Base-by-base conservation (phyloP, 768 basidiomycete genomes). In the Neoboletus brunneissimus region DNA sequence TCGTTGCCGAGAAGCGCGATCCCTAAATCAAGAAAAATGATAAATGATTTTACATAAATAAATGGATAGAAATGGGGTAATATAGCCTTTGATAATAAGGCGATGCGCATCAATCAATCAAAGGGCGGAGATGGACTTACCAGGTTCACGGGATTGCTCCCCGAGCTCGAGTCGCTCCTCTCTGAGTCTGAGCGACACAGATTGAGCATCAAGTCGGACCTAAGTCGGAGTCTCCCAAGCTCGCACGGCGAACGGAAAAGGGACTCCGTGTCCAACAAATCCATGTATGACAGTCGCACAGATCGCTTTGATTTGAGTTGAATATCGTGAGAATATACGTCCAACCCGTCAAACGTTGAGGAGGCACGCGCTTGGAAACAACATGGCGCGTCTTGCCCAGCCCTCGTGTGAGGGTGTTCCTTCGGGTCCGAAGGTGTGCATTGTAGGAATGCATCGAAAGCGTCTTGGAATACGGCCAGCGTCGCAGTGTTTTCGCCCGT, bases 1-100 rank as follows among this genome's bases (percentile, higher is more conserved):
- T 74, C 32, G 73, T 71, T 25, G 62, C 61, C 31, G 73, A 74
- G 53, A 75, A 75, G 18, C 70, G 73, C 10, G 73, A 74, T 42
- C 44, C 60, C 74, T 73, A 46, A 13, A 48, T 16, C n/a, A 25
- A 31, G 37, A 20, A 11, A 38, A 27, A 15, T 40, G 27, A 43
- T 41, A 16, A 61, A 44, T 4, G 31, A 41, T 23, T 40, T 40
- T 35, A 5, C 1, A 35, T 12, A 16, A 16, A 12, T 23, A 31
- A 37, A 44, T 6, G 2, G 5, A 48, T 20, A 37, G n/a, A 40
- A 29, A 53, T 22, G 34, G 25, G 31, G 37, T 8, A 48, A 31
- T 11, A 4, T 15, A 20, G 18, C n/a, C 20, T 18, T 40, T 20
- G 15, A 20, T 40, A 40, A 55, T 40, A 27, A 15, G 34, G 22